Base-by-base conservation (phyloP, 306 rosid species). In the Casuarina cunninghamiana region DNA sequence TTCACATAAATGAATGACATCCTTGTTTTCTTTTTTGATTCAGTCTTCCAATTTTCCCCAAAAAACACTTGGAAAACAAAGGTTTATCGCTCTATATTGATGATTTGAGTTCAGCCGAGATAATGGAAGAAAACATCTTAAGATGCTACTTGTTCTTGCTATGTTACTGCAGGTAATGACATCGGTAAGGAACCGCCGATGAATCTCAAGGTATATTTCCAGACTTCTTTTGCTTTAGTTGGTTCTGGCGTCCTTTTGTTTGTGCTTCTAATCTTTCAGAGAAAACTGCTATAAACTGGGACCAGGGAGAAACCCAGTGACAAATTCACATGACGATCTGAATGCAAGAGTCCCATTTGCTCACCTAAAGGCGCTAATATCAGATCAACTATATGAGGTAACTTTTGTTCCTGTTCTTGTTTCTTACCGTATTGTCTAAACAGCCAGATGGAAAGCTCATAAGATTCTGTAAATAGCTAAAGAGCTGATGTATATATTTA, bases 271-370 rank as follows among this genome's bases (percentile, higher is more conserved):
- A 26, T 26, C 32, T 26, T 45, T 5, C 49, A 5, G 5, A 9
- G 49, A 45, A 45, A 45, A 45, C 9, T 53, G n/a, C 5, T 32
- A 21, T 68, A 15, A 7, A 43, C 21, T 53, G 73, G 26, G 21
- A 4, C 5, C 78, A 79, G 83, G 83, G 83, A 10, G 83, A 1
- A 79, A 79, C 70, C 83, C 83, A 35, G 6, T 2, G 10, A 80
- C 79, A n/a, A 5, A 74, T 69, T 0, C 0, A 2, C 0, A 35
- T 17, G 50, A 11, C 0, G 78, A 79, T 32, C 0, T 1, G 1
- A 63, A 80, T 46, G 57, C 66, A 32, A 67, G 75, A 80, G 35
- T 80, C 0, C 45, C 26, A 63, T 80, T 66, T 37, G 74, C 78
- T 53, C 71, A 74, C 57, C 46, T 49, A 11, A 66, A 53, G 69